Evolutionary conservation across 108 stramenopile genomes (phyloP).

Genomic region (Cyclostephanos tholiformis): DNA sequence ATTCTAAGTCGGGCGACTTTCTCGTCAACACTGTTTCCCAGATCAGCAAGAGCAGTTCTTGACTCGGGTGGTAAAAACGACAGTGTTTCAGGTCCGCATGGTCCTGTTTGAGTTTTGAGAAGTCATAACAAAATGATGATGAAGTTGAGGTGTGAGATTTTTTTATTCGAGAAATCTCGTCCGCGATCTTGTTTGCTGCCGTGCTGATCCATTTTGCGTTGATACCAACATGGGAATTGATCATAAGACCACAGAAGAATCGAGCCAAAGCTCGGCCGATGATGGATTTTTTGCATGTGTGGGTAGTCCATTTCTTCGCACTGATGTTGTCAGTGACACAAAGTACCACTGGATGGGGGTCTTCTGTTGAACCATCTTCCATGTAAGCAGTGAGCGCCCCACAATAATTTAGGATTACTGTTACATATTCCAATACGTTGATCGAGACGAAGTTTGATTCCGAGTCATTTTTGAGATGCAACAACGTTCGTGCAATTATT

Average conservation of each 20-base stretch:
- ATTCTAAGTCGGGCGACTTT: not conserved
- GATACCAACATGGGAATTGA: constrained; percentile 14
- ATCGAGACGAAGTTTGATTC: no score
- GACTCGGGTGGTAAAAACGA: no score
- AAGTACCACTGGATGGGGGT: not conserved
- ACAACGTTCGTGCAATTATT: no score
- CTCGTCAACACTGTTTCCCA: no score
- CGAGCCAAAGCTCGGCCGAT: constrained; percentile 19
- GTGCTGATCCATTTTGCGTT: constrained; percentile 15
- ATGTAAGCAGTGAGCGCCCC: no score
- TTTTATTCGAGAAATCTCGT: constrained; percentile 32
- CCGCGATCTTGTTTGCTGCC: constrained; percentile 20
- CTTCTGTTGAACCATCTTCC: no score
- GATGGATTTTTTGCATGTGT: constrained; percentile 2
- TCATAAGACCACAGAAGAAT: constrained; percentile 11
- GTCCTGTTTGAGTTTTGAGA: constrained; percentile 14
- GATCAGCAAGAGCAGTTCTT: no score
- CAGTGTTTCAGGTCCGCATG: not conserved
- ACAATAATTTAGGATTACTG: no score
- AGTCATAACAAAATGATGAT: constrained; percentile 1
- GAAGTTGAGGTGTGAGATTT: not conserved
- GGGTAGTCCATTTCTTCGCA: constrained; percentile 5
- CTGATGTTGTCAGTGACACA: constrained; percentile 12
- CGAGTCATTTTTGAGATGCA: no score
- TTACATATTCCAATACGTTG: no score